Conservation (phyloP, 352 stramenopile genomes). For the Pythium chondricola region DNA sequence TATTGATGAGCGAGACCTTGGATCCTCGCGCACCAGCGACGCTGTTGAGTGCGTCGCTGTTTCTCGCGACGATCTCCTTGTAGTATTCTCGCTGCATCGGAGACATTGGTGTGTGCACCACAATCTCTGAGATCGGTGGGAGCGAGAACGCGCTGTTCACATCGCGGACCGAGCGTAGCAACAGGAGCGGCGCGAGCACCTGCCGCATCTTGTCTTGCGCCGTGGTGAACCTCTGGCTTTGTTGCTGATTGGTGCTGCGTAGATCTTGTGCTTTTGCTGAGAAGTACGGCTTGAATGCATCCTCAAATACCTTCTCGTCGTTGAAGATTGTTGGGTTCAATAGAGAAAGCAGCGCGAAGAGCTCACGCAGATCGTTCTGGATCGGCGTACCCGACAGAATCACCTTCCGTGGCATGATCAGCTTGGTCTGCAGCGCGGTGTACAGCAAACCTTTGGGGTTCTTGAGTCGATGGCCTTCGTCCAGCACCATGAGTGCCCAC, state of each 20-base stretch:
- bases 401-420: conserved; percentile 35
- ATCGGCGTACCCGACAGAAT: conserved; percentile 85
- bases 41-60: conserved; percentile 46
- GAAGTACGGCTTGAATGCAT: conserved; percentile 51
- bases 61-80: conserved; percentile 70
- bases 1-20: conserved; percentile 92
- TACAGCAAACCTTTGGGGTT: conserved; percentile 63
- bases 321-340: conserved; percentile 85
- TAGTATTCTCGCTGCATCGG: conserved; percentile 79
- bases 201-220: conserved; percentile 51
- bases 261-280: conserved; percentile 59
- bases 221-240: conserved; percentile 5
- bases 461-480: conserved; percentile 89
- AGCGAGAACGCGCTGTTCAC: conserved; percentile 63
- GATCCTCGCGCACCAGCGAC: conserved; percentile 8
- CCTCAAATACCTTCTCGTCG: conserved; percentile 42
- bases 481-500: conserved; percentile 70
- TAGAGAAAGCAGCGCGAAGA: conserved; percentile 72
- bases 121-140: conserved; percentile 66
- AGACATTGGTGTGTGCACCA: conserved; percentile 69
- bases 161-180: conserved; percentile 64
- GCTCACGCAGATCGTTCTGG: conserved; percentile 81
- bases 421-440: conserved; percentile 32
- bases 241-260: neutral
- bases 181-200: conserved; percentile 47